Conservation (phyloP, 805 yeast species). For the Yarrowia keelungensis region DNA sequence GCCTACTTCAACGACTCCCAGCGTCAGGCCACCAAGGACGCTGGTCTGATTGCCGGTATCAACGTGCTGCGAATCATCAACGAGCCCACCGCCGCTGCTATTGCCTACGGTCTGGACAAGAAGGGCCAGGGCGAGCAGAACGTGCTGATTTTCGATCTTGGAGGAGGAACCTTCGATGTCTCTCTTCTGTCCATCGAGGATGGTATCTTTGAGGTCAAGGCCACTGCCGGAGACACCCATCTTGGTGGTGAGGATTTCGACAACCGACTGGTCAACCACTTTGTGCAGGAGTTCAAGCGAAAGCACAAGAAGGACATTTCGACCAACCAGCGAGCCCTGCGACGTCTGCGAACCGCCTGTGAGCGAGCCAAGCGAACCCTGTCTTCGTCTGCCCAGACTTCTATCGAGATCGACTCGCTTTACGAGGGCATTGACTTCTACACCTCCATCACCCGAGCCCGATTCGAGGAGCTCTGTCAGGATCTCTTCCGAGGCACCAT, state of each 20-base stretch:
- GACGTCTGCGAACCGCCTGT: constrained; percentile 29
- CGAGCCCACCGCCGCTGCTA: constrained; percentile 99
- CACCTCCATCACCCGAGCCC: constrained; percentile 33
- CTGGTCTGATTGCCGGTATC: constrained; percentile 21
- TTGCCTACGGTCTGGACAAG: constrained; percentile 89
- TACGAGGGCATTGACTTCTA: constrained; percentile 31
- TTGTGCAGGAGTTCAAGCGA: constrained; percentile 34
- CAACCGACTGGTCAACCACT: constrained; percentile 28
- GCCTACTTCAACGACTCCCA: constrained; percentile 67
- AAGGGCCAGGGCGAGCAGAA: constrained; percentile 79
- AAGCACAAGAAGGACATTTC: constrained; percentile 31
- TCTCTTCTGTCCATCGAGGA: constrained; percentile 91
- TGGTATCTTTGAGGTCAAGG: constrained; percentile 96
- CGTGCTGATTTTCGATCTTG: constrained; percentile 70
- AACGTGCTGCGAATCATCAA: constrained; percentile 82
- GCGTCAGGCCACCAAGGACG: constrained; percentile 32
- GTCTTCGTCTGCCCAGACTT: constrained; percentile 14
- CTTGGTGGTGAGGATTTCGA: constrained; percentile 28
- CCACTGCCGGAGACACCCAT: constrained; percentile 90
- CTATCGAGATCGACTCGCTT: constrained; percentile 23
- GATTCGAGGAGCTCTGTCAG: constrained; percentile 84
- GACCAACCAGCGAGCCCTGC: constrained; percentile 33
- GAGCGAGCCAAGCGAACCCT: constrained; percentile 35
- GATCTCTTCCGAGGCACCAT: constrained; percentile 91
- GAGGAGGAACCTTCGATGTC: constrained; percentile 79